Percentiles rank a stretch among this genome's conserved stretches.
These are phyloP conservation scores for Aspergillus campestris DNA, from an alignment of 495 filamentous ascomycete species.

Conservation along the genomic window DNA sequence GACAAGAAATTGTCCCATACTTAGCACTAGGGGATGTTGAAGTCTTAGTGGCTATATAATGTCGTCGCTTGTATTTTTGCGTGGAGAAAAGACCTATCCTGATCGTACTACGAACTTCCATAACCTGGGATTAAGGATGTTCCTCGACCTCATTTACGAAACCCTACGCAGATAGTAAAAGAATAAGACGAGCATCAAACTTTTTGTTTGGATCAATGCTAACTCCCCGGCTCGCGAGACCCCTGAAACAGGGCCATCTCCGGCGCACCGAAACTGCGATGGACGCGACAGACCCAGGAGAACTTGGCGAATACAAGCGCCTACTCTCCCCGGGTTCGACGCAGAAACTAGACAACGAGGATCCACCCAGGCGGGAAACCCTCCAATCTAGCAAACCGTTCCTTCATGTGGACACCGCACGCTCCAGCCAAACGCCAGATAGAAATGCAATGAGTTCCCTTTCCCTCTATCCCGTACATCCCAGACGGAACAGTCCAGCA, in stretches of 20 bases:
- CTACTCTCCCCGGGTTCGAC: slow-evolving; percentile 34
- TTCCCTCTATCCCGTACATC: no score
- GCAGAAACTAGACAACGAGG: slow-evolving; percentile 12
- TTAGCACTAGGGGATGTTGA: no score
- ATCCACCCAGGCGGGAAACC: slow-evolving; percentile 23
- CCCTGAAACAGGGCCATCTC: slow-evolving; percentile 17
- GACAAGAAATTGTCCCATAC: no score
- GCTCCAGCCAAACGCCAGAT: slow-evolving; percentile 45
- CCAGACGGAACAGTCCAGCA: background rate
- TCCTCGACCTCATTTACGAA: no score
- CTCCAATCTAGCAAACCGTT: no score
- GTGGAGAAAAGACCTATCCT: no score
- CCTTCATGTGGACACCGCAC: slow-evolving; percentile 30
- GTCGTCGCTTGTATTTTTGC: no score
- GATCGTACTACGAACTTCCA: background rate
- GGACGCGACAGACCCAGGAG: slow-evolving; percentile 20
- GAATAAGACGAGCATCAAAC: slow-evolving; percentile 12
- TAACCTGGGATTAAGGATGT: no score
- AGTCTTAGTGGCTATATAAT: no score
- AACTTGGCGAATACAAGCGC: slow-evolving; percentile 24
- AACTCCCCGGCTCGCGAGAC: slow-evolving; percentile 13
- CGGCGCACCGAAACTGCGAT: slow-evolving; percentile 18
- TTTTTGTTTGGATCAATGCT: slow-evolving; percentile 18
- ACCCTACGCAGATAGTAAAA: background rate
- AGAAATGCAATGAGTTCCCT: slow-evolving; percentile 37